Base-by-base conservation (phyloP, 2,329 filamentous ascomycete genomes). In the Penicillium vulpinum region DNA sequence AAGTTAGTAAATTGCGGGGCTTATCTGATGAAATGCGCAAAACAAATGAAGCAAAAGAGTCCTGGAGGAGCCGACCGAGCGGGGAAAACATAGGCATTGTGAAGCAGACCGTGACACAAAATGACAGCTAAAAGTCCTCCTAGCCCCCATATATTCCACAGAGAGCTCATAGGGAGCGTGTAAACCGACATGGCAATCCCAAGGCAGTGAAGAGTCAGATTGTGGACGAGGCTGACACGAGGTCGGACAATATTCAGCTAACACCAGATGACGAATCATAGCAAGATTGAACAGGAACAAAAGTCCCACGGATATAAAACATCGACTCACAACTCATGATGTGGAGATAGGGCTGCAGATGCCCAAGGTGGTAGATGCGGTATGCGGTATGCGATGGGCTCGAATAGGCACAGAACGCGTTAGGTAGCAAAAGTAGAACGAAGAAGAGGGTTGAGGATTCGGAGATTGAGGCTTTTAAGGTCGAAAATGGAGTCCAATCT, bases 321-420 rank as follows among this genome's bases (percentile, higher is more conserved):
- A 24, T 49, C 54, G 62, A 67, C 64, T 67, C 60, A 67, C 64
- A 67, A 59, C 64, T 67, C 64, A 67, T 67, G 45, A 51, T 67
- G 60, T 62, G 56, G 51, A 59, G 51, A 55, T 58, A 60, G 56
- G 63, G 60, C 58, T 60, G 51, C 36, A 58, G 45, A 38, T 26
- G 38, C 52, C 59, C 52, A 41, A 53, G 43, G 31, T 54, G 51
- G 36, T 47, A 31, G 56, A 36, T 15, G 52, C 26, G 45, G 48
- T n/a, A n/a, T n/a, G n/a, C n/a, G n/a, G n/a, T 54, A 49, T 61
- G 58, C 48, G 52, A 57, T 54, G 46, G 59, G 48, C 21, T 54
- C 45, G 44, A 57, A 51, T 59, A 44, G 62, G 46, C 54, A 50
- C 48, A 18, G 28, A 54, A 44, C 54, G 45, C 52, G 56, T 60